Base-by-base conservation (phyloP, 495 filamentous ascomycete species). In the Penicillium psychrofluorescens region DNA sequence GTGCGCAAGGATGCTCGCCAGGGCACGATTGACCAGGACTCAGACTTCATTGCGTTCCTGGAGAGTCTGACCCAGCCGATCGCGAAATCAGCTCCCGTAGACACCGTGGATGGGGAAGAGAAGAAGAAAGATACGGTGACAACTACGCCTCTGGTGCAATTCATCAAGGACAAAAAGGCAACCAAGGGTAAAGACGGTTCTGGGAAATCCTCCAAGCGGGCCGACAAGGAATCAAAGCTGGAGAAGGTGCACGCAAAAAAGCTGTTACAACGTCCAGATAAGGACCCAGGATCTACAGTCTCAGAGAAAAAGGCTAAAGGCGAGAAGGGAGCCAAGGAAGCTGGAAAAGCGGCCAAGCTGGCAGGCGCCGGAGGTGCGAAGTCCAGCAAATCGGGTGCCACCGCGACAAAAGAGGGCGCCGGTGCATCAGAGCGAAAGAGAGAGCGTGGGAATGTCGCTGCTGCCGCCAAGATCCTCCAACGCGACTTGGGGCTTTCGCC, bases 1-100 rank as follows among this genome's bases (percentile, higher is more conserved):
- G 59, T 66, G 14, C 81, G 88, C 15, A 77, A 78, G 37, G 92
- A 98, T 72, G 78, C 78, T 45, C 82, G 91, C 4, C 87, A 95
- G 59, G 92, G 94, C 35, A 94, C 88, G 6, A 96, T 98, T 45
- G 92, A 98, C 51, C 88, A 91, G 54, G 92, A 98, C 59, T 80
- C 84, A 0, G 92, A 97, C 44, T 97, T 97, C 50, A 94, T 95
- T 65, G 78, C 78, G 14, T 98, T 97, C 56, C 77, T 98, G 7
- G 86, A 94, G 61, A 83, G 78, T 38, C 75, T 95, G 8, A 92
- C 90, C 3, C 84, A 86, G 40, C 89, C 89, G 0, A 77, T 85
- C 28, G 64, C 70, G 7, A 82, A 77, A 47, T 62, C 77, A 4
- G 36, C 59, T 0, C 39, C 67, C 7, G 67, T 77, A 2, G 82